Evolutionary conservation across 208 protist genomes (phyloP), one percentile per base, ranked within the genome.

Genomic region (Leptomonas pyrrhocoris): DNA sequence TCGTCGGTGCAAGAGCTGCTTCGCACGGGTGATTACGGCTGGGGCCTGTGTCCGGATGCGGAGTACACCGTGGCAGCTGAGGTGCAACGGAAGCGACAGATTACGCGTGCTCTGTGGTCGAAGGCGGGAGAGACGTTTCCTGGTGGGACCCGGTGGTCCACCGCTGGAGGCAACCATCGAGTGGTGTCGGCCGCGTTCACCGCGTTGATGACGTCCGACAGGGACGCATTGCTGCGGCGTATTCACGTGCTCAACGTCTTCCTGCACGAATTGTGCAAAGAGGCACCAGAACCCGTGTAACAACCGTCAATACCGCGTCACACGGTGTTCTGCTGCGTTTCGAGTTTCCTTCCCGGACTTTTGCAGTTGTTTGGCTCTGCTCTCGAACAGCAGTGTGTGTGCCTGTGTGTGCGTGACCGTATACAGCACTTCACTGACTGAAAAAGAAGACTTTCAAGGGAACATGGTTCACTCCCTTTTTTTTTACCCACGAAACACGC

Each of bases 171-270:
- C 18, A 62, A 75, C 21, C 27, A 40, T 3, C 38, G n/a, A 21
- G n/a, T 36, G 2, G 63, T 81, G 23, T 19, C 56, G 27, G 70
- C 18, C 27, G 80, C 80, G 2, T 89, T 73, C 59, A 73, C 82
- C n/a, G 79, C 60, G 30, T 61, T 89, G 28, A 38, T 84, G 31
- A 23, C 25, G 19, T 38, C 78, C 8, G 36, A 77, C 16, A 55
- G 72, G 25, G 58, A 61, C 5, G 58, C 34, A 1, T 31, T 90
- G 18, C 19, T 82, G 54, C 31, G 45, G 23, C 81, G 85, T 23
- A 54, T 90, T 49, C n/a, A 28, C 16, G 56, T 43, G 27, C 45
- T 90, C 0, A 55, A 83, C 25, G 12, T 28, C 0, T 68, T 73
- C 36, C 25, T 84, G 13, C 77, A 68, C 54, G 60, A 60, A 42